Conservation (phyloP, 257 asterid species). For the Solanum chaucha region DNA sequence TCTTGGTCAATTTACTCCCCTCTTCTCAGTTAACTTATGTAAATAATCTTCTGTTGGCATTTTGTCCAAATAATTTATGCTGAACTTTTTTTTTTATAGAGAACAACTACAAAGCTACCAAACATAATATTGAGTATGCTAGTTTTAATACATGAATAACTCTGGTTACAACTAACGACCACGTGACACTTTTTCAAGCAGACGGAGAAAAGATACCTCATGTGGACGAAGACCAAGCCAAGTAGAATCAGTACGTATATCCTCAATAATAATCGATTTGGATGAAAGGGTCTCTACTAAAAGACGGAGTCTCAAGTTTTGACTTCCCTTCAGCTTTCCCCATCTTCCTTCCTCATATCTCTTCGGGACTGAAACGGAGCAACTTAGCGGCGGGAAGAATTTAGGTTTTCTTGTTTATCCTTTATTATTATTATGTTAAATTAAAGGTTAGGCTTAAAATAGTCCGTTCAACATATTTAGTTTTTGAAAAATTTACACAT, state of each 20-base stretch:
- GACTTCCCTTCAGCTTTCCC: conserved; percentile 65
- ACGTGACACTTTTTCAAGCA: conserved; percentile 54
- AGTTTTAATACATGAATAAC: too few species aligned
- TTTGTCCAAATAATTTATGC: too few species aligned
- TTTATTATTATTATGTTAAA: too few species aligned
- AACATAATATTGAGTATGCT: too few species aligned
- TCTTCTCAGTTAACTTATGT: too few species aligned
- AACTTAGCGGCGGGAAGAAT: background rate
- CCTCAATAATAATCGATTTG: conserved; percentile 61
- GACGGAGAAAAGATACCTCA: conserved; percentile 70
- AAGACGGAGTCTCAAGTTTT: conserved; percentile 59
- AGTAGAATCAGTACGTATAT: conserved; percentile 63
- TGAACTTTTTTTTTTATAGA: too few species aligned
- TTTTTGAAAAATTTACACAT: too few species aligned
- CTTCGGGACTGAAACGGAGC: background rate
- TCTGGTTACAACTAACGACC: too few species aligned
- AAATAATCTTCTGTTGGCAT: too few species aligned
- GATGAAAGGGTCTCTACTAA: conserved; percentile 69
- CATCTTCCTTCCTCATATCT: conserved; percentile 22
- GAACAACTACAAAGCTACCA: too few species aligned
- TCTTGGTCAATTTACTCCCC: too few species aligned
- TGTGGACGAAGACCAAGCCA: conserved; percentile 66
- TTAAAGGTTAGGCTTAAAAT: too few species aligned
- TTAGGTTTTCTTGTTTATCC: background rate
- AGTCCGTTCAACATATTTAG: background rate